phyloP scores from a whole-genome alignment of 2,329 filamentous ascomycete species.

The Albifimbria verrucaria region DNA sequence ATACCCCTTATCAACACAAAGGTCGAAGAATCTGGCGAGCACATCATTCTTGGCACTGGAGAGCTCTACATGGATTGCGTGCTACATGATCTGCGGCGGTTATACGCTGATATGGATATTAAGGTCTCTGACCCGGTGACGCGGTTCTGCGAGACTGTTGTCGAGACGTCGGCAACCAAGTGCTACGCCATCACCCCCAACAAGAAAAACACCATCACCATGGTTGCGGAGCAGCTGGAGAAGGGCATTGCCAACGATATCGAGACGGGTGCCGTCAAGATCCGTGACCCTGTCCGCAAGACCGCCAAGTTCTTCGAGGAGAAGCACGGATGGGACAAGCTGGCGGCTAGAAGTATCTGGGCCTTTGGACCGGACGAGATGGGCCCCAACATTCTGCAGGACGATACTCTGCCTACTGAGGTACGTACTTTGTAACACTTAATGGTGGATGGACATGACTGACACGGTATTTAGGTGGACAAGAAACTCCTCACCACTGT shows the following conservation, averaged over 20 bases:
- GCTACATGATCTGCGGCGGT: constrained; percentile 81
- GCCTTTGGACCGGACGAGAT: constrained; percentile 95
- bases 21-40: constrained; percentile 96
- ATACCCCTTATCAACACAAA: constrained; percentile 96
- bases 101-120: constrained; percentile 99
- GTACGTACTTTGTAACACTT: constrained; percentile 37
- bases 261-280: constrained; percentile 83
- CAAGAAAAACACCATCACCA: constrained; percentile 99
- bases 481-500: constrained; percentile 85
- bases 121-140: constrained; percentile 98
- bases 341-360: constrained; percentile 95
- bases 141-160: constrained; percentile 95
- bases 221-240: constrained; percentile 95
- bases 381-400: constrained; percentile 92
- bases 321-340: constrained; percentile 93
- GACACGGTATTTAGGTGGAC: constrained; percentile 61
- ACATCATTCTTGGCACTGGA: constrained; percentile 90
- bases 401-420: constrained; percentile 91
- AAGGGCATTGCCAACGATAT: constrained; percentile 95
- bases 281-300: constrained; percentile 87
- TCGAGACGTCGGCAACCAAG: constrained; percentile 95
- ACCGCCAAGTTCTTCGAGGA: constrained; percentile 97
- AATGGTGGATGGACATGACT: constrained; percentile 1
- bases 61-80: constrained; percentile 99
- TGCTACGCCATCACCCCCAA: constrained; percentile 98